Conservation (phyloP, 345 rosid species). For the Citrus australasica region DNA sequence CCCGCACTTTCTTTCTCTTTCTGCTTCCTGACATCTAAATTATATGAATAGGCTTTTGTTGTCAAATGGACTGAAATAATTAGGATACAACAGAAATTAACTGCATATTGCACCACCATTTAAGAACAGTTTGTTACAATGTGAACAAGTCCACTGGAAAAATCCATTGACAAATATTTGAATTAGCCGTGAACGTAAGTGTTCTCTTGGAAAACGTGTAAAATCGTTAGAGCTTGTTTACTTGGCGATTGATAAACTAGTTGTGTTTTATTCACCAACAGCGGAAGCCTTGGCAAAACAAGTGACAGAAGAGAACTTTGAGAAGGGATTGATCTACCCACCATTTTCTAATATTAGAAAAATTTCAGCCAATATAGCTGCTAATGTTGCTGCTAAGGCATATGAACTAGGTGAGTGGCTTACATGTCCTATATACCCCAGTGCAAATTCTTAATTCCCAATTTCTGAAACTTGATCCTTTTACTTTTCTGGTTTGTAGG, state of each 20-base stretch:
- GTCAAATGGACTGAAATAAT: background rate
- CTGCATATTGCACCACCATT: background rate
- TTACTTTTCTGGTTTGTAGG: constrained; percentile 34
- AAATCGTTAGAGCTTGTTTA: background rate
- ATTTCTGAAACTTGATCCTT: background rate
- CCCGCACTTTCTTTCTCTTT: constrained; percentile 9
- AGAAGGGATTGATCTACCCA: constrained; percentile 85
- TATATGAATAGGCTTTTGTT: background rate
- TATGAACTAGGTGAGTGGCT: constrained; percentile 72
- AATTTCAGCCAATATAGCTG: constrained; percentile 92
- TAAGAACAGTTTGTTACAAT: background rate
- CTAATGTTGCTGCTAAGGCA: constrained; percentile 87
- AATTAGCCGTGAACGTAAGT: background rate
- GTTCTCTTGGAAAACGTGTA: background rate
- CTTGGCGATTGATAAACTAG: background rate
- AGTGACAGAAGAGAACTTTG: constrained; percentile 61
- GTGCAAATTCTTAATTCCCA: background rate
- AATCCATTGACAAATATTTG: background rate
- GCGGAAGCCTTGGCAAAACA: constrained; percentile 90
- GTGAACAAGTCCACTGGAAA: background rate
- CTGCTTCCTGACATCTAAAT: background rate
- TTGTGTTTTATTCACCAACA: constrained; percentile 20
- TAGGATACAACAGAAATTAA: background rate
- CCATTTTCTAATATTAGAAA: constrained; percentile 76
- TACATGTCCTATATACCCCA: too few relatives aligned